Evolutionary conservation across 2,329 filamentous ascomycete species (phyloP).

Genomic region (Mycogone perniciosa): DNA sequence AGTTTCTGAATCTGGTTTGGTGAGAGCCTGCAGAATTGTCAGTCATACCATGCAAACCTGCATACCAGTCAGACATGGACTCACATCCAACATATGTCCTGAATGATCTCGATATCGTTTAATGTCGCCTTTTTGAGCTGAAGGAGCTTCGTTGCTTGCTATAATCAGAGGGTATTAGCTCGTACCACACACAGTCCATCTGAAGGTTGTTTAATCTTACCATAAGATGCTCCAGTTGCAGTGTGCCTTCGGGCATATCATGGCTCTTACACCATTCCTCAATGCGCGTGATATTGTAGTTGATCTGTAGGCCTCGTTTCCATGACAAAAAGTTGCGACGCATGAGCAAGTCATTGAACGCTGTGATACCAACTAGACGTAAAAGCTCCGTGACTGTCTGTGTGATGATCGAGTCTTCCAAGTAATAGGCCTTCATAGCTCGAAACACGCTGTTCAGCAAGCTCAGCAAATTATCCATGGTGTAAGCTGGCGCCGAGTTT

Average conservation of each 20-base stretch:
- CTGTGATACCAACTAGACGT: slow-evolving; percentile 88
- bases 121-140: slow-evolving; percentile 98
- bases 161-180: slow-evolving; percentile 22
- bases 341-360: slow-evolving; percentile 98
- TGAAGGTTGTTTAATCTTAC: slow-evolving; percentile 36
- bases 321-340: slow-evolving; percentile 96
- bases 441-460: slow-evolving; percentile 96
- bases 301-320: slow-evolving; percentile 98
- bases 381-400: slow-evolving; percentile 94
- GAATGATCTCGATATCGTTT: slow-evolving; percentile 99
- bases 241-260: slow-evolving; percentile 96
- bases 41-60: neutral
- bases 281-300: slow-evolving; percentile 99
- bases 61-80: slow-evolving; percentile 28
- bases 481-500: slow-evolving; percentile 89
- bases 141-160: slow-evolving; percentile 96
- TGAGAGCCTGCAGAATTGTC: slow-evolving; percentile 60
- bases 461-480: slow-evolving; percentile 97
- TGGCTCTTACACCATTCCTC: slow-evolving; percentile 99
- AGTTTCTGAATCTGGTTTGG: slow-evolving; percentile 99
- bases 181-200: neutral
- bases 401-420: slow-evolving; percentile 92
- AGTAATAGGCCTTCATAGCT: slow-evolving; percentile 97
- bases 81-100: slow-evolving; percentile 99
- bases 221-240: slow-evolving; percentile 98